These are phyloP conservation scores for Suillus sp. DNA, from an alignment of 768 basidiomycete species.

Conservation along the genomic window DNA sequence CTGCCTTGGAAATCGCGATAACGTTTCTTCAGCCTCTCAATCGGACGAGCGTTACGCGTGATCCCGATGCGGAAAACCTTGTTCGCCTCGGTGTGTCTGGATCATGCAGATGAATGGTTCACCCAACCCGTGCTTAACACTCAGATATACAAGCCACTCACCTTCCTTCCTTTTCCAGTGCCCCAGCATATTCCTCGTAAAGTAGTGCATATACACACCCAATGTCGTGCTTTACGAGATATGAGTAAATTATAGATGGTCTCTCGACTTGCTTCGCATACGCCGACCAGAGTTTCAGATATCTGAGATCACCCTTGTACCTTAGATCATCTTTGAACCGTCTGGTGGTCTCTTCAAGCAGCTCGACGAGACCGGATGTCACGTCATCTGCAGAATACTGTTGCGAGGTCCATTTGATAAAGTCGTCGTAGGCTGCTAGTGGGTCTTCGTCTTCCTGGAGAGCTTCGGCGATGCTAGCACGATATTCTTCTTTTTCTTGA, in stretches of 20 bases:
- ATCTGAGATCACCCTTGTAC: conserved; percentile 87
- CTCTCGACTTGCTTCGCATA: conserved; percentile 83
- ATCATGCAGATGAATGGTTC: conserved; percentile 7
- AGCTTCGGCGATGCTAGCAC: conserved; percentile 48
- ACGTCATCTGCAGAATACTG: conserved; percentile 72
- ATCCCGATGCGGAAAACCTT: conserved; percentile 82
- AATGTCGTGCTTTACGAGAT: conserved; percentile 71
- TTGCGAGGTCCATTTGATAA: conserved; percentile 88
- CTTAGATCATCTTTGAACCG: conserved; percentile 81
- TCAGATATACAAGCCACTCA: conserved; percentile 41
- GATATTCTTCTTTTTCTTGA: conserved; percentile 35
- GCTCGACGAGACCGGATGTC: conserved; percentile 71
- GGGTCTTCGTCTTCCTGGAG: conserved; percentile 82
- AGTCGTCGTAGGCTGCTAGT: conserved; percentile 80
- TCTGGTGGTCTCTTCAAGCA: conserved; percentile 82
- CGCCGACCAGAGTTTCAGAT: conserved; percentile 89
- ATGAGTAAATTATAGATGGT: conserved; percentile 68
- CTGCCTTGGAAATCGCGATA: conserved; percentile 80
- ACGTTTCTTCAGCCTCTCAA: conserved; percentile 79
- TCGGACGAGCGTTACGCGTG: conserved; percentile 74
- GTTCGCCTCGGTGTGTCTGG: conserved; percentile 77
- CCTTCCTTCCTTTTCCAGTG: conserved; percentile 78
- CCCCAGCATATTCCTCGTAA: conserved; percentile 89
- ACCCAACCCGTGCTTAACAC: neutral
- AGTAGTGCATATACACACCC: conserved; percentile 76